A percentile compares a stretch with the other conserved stretches of the same genome.
Conservation (phyloP, 2,329 filamentous ascomycete species). For the Diplodia corticola region DNA sequence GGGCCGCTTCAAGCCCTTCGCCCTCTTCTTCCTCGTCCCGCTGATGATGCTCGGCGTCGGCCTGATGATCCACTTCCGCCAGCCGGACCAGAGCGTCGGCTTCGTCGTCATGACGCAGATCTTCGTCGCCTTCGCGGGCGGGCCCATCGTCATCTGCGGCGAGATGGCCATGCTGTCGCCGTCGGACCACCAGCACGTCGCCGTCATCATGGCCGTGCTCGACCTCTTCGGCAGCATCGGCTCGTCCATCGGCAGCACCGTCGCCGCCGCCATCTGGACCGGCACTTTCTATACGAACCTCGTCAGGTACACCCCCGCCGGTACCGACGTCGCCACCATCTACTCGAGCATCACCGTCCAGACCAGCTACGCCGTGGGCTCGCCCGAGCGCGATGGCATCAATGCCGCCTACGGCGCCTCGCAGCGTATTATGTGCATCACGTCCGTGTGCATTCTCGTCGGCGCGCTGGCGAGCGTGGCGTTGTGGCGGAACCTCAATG, state of each 20-base stretch:
- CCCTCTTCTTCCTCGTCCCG: constrained; percentile 27
- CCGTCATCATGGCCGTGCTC: constrained; percentile 61
- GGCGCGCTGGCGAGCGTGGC: constrained; percentile 31
- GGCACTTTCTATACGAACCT: constrained; percentile 55
- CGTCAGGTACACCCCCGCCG: constrained; percentile 45
- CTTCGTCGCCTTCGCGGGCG: constrained; percentile 33
- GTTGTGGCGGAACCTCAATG: constrained; percentile 38
- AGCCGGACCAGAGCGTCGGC: constrained; percentile 32
- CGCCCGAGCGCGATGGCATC: constrained; percentile 45
- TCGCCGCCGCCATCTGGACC: constrained; percentile 65
- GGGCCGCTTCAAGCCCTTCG: constrained; percentile 26
- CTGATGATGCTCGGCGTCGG: constrained; percentile 34
- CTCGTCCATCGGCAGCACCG: constrained; percentile 42
- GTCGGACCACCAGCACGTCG: constrained; percentile 57
- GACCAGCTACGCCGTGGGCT: constrained; percentile 52
- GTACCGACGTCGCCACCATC: constrained; percentile 45
- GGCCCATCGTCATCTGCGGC: constrained; percentile 30
- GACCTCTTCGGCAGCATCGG: constrained; percentile 61
- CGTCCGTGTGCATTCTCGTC: constrained; percentile 34
- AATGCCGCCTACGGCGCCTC: constrained; percentile 32
- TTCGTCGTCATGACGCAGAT: constrained; percentile 38
- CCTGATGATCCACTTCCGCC: constrained; percentile 36
- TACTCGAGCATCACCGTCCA: constrained; percentile 57
- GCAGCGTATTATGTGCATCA: constrained; percentile 47
- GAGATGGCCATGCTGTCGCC: constrained; percentile 22